phyloP scores from a whole-genome alignment of 2,329 filamentous ascomycete species.

The Pyrenophora graminea region DNA sequence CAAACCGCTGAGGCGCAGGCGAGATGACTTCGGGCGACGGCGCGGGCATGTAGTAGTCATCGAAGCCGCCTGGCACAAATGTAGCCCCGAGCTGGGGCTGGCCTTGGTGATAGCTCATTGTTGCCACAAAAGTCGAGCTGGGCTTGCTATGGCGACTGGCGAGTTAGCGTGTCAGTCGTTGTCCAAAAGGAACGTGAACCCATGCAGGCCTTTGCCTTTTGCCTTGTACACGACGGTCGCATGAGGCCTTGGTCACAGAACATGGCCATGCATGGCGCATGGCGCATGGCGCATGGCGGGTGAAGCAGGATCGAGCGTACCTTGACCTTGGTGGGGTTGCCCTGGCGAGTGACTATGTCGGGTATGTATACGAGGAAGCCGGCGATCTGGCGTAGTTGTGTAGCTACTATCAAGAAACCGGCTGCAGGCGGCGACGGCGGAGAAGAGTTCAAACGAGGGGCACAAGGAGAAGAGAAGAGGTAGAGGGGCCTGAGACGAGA shows the following conservation, averaged over 20 bases:
- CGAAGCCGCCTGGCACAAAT: conserved; percentile 68
- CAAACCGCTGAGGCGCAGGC: conserved; percentile 71
- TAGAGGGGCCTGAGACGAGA: conserved; percentile 18
- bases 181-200: conserved; percentile 23
- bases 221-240: conserved; percentile 18
- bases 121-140: conserved; percentile 17
- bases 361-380: conserved; percentile 17
- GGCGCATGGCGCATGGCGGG: conserved; percentile 28
- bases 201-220: conserved; percentile 11
- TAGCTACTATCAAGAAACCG: neutral
- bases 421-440: conserved; percentile 11
- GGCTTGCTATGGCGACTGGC: conserved; percentile 15
- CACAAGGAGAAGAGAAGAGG: conserved; percentile 12
- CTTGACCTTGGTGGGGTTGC: conserved; percentile 34
- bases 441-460: conserved; percentile 16
- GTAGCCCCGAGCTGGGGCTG: conserved; percentile 57
- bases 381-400: conserved; percentile 6
- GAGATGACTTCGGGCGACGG: conserved; percentile 66
- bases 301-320: conserved; percentile 28
- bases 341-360: conserved; percentile 10
- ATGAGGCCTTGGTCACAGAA: conserved; percentile 23
- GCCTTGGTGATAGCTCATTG: conserved; percentile 46
- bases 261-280: conserved; percentile 23
- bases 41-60: conserved; percentile 68
- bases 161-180: conserved; percentile 37